Evolutionary conservation across 805 yeast species (phyloP).

Genomic region (Hanseniaspora clermontiae): DNA sequence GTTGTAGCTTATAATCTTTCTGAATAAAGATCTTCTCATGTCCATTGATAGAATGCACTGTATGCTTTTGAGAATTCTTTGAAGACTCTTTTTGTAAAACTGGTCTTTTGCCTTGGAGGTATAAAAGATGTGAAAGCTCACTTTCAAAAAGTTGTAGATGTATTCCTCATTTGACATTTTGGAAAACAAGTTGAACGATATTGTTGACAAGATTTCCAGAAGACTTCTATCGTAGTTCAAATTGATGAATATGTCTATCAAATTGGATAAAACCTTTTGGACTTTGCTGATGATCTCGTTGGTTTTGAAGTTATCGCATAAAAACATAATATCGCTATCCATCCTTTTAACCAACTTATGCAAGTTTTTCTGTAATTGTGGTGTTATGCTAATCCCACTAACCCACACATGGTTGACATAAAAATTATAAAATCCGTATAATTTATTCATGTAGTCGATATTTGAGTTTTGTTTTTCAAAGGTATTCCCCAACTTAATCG

Average conservation of each 20-base stretch:
- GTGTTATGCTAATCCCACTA: background rate
- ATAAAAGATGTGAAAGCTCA: slow-evolving; percentile 15
- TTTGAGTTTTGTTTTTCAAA: background rate
- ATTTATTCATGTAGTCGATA: background rate
- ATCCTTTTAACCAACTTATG: background rate
- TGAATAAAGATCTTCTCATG: slow-evolving; percentile 17
- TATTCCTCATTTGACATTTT: slow-evolving; percentile 15
- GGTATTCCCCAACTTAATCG: slow-evolving; percentile 3
- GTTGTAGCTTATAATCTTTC: slow-evolving; percentile 19
- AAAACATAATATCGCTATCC: background rate
- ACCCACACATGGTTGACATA: slow-evolving; percentile 2
- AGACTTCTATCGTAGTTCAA: background rate
- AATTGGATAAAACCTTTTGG: background rate
- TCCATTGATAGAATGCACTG: slow-evolving; percentile 13
- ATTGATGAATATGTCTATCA: background rate
- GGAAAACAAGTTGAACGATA: slow-evolving; percentile 23
- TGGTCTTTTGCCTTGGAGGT: background rate
- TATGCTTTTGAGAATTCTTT: slow-evolving; percentile 17
- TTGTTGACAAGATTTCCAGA: slow-evolving; percentile 21
- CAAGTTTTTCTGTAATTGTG: background rate
- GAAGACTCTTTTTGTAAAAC: slow-evolving; percentile 17
- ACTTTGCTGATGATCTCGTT: background rate
- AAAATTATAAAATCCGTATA: slow-evolving; percentile 12
- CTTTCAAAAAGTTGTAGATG: slow-evolving; percentile 15
- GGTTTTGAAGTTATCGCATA: background rate